Evolutionary conservation across 768 basidiomycete genomes (phyloP).

Genomic region (Mrakia gelida): DNA sequence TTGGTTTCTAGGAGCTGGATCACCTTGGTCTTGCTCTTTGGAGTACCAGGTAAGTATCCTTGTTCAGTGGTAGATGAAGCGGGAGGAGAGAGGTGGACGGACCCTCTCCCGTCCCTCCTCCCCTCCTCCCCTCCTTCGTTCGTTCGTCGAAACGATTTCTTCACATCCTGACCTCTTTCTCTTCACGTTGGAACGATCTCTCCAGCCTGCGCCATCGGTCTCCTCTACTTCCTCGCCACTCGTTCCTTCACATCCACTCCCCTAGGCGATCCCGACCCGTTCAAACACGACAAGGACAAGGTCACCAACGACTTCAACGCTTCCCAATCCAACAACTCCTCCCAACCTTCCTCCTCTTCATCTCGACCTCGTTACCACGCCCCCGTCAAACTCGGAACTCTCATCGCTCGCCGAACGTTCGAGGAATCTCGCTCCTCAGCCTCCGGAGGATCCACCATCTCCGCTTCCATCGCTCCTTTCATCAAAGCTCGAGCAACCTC

Average conservation of each 20-base stretch:
- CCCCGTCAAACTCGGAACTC: neutral
- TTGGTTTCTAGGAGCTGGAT: no score
- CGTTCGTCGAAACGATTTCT: no score
- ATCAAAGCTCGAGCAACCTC: neutral
- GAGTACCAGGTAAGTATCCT: no score
- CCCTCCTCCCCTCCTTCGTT: no score
- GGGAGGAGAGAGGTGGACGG: no score
- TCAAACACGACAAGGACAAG: neutral
- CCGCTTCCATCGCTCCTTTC: neutral
- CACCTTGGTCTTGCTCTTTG: no score
- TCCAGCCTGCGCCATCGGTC: no score
- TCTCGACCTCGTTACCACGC: neutral
- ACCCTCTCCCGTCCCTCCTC: no score
- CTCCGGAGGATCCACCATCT: neutral
- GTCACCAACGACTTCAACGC: neutral
- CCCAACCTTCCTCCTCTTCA: neutral
- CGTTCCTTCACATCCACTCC: neutral
- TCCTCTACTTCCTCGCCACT: neutral
- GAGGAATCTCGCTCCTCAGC: neutral
- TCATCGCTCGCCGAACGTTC: conserved; percentile 5
- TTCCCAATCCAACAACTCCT: neutral
- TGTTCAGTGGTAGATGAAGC: no score
- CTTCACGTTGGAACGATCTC: no score
- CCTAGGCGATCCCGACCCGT: conserved; percentile 4
- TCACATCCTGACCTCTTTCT: no score